Evolutionary conservation across 108 stramenopile species (phyloP), one percentile per base, ranked within the genome.

Genomic region (Skeletonema marinoi): DNA sequence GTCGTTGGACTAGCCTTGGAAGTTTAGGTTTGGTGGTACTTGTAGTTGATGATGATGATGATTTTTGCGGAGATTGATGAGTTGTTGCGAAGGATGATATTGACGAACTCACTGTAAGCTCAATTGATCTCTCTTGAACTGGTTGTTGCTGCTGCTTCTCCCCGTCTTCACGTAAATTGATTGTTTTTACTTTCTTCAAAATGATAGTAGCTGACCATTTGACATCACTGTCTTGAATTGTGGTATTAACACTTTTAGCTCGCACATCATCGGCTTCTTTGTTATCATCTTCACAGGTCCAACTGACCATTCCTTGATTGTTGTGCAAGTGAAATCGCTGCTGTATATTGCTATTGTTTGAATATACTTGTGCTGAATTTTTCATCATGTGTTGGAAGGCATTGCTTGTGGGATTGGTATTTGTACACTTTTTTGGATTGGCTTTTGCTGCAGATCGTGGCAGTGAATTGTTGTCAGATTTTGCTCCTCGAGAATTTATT

Each of bases 311-410:
- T 70, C 82, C 80, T 19, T 80, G 44, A 61, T 65, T 60, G 67
- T 82, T 50, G 41, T 82, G 71, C 65, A 80, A 73, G 50, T 78
- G 85, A 83, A 82, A 82, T 60, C 70, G 60, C 36, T 83, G 73
- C 17, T 58, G 42, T 46, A 60, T 73, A 13, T 46, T 36, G 33
- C 54, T 42, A 65, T 25, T 63, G 7, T 71, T 75, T 33, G 73
- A 62, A 68, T 87, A 88, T 7, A 88, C 78, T 62, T 71, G 63
- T 16, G 73, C 74, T n/a, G 88, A 89, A 48, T 71, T 70, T 60
- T 89, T 73, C 87, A 87, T 87, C 84, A 87, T 85, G 72, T 83
- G 84, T 4, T 56, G 48, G 76, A 87, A 87, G n/a, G 71, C 78
- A 75, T 87, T 83, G 41, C 11, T 41, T 25, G 14, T n/a, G 4